Evolutionary conservation across 1,284 basidiomycete genomes (phyloP), one percentile per base, ranked within the genome.

Genomic region (Melampsora americana): DNA sequence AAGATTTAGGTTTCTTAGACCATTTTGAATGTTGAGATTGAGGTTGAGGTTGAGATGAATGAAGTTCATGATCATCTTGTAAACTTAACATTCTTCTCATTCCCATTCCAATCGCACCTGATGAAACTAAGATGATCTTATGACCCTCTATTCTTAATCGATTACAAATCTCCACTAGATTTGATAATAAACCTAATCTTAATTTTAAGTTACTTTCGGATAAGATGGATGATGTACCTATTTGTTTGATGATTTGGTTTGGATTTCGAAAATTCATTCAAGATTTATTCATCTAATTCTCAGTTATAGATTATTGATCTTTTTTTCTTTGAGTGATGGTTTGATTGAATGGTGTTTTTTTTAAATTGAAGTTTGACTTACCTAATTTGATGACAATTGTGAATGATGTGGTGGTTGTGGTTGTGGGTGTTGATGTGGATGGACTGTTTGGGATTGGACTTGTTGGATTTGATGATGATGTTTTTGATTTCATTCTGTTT

Each of bases 31-130:
- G 16, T 44, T 44, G 53, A 12, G 30, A 53, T 53, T 23, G 2
- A 12, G 50, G 9, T 35, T 35, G 3, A 9, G 9, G 3, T 35
- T 9, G 9, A 35, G 42, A 59, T 56, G 56, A 16, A n/a, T n/a
- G n/a, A n/a, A n/a, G n/a, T n/a, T n/a, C n/a, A n/a, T n/a, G n/a
- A n/a, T n/a, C n/a, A n/a, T n/a, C n/a, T n/a, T 70, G 42, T 16
- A 70, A 56, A 30, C 48, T 12, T 26, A 42, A 61, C 95, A 99
- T 99, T 60, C 93, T 87, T 81, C 94, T 90, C 73, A 97, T 83
- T 0, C 95, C 96, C 48, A 98, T 92, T 0, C 91, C 96, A 76
- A 99, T 98, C 18, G 95, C 96, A 0, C 95, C 95, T 14, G 94
- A 96, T 79, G 91, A 94, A 74, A 97, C 94, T 16, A 99, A 88